Percentiles rank a stretch among this genome's conserved stretches.
phyloP scores from a whole-genome alignment of 108 stramenopile species.

The Discostella stelligeroides region DNA sequence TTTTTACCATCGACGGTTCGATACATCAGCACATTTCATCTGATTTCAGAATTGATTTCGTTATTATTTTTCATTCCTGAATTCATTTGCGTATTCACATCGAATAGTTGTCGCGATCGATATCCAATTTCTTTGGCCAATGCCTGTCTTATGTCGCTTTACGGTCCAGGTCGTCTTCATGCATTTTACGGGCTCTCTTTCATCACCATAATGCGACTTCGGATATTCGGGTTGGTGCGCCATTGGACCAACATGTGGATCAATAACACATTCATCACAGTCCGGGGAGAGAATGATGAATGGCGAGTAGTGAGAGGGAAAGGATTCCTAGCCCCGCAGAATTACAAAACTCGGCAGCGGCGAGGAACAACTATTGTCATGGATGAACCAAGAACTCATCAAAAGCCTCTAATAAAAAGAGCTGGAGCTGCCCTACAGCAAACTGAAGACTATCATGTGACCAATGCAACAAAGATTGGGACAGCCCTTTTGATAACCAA shows the following conservation, averaged over 20 bases:
- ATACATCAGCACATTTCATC: conserved; percentile 70
- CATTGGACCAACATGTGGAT: conserved; percentile 87
- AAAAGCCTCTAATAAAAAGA: conserved; percentile 9
- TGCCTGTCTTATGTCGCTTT: conserved; percentile 38
- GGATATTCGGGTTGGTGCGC: conserved; percentile 79
- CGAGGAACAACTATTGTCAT: conserved; percentile 16
- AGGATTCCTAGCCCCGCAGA: conserved; percentile 33
- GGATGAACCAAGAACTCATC: conserved; percentile 15
- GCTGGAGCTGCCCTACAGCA: conserved; percentile 2
- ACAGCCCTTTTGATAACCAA: conserved; percentile 81
- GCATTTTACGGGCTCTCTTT: conserved; percentile 50
- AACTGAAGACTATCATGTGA: conserved; percentile 60
- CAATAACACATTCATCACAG: conserved; percentile 52
- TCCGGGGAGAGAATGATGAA: conserved; percentile 37
- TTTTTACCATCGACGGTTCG: conserved; percentile 72
- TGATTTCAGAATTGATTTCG: conserved; percentile 69
- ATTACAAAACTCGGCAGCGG: conserved; percentile 21
- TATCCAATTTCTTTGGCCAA: conserved; percentile 21
- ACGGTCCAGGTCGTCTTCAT: conserved; percentile 41
- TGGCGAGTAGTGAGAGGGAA: conserved; percentile 43
- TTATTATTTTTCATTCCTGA: conserved; percentile 69
- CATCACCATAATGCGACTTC: conserved; percentile 56
- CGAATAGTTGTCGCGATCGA: conserved; percentile 34
- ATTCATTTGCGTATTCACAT: conserved; percentile 57
- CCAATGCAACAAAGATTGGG: conserved; percentile 83